These are phyloP conservation scores for Hevea brasiliensis DNA, from an alignment of 345 rosid species.

Conservation along the genomic window DNA sequence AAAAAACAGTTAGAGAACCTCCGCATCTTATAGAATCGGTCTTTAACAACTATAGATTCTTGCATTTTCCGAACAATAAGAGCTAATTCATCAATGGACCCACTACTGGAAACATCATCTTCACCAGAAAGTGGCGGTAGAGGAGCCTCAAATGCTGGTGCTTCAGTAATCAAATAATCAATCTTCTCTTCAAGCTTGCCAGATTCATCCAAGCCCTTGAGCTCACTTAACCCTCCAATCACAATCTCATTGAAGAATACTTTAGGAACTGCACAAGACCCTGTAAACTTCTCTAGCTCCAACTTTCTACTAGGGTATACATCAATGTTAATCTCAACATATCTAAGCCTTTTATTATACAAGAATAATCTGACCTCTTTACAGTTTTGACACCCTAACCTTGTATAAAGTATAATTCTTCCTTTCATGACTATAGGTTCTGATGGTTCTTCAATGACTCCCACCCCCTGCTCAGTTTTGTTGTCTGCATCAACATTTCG, in stretches of 20 bases:
- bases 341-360: constrained; percentile 60
- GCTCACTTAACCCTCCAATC: constrained; percentile 63
- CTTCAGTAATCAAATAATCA: constrained; percentile 49
- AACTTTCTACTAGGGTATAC: constrained; percentile 66
- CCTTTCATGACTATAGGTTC: constrained; percentile 61
- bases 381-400: constrained; percentile 64
- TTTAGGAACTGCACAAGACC: constrained; percentile 69
- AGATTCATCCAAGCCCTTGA: constrained; percentile 56
- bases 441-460: constrained; percentile 26
- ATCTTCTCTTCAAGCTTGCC: constrained; percentile 75
- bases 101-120: constrained; percentile 66
- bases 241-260: constrained; percentile 68
- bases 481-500: constrained; percentile 42
- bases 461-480: constrained; percentile 34
- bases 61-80: constrained; percentile 78
- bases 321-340: constrained; percentile 76
- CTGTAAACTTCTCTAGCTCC: constrained; percentile 66
- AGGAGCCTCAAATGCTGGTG: constrained; percentile 66
- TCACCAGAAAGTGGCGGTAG: constrained; percentile 85
- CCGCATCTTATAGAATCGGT: constrained; percentile 73
- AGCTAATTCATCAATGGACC: constrained; percentile 72
- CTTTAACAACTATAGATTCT: constrained; percentile 57
- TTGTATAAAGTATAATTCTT: constrained; percentile 65
- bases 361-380: constrained; percentile 59
- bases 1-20: constrained; percentile 66